Evolutionary conservation across 352 stramenopile species (phyloP).

Genomic region (Phytophthora litchii): DNA sequence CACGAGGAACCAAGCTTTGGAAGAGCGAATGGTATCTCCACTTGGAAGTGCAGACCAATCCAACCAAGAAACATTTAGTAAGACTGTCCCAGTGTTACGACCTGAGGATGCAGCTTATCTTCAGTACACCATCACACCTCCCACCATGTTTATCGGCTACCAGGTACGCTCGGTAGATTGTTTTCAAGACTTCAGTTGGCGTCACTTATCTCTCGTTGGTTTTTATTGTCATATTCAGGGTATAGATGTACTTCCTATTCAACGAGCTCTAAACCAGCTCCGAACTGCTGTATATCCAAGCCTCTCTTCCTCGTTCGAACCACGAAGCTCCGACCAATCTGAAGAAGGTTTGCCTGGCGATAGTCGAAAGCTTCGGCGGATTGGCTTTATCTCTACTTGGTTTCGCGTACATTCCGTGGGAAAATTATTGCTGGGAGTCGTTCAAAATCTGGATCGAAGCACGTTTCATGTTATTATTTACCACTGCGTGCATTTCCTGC

Average conservation of each 20-base stretch:
- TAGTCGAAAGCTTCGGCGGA: slow-evolving; percentile 19
- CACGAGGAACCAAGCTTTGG: not conserved
- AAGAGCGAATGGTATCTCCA: slow-evolving; percentile 30
- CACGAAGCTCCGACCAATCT: not conserved
- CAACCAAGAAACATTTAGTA: not conserved
- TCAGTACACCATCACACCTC: slow-evolving; percentile 64
- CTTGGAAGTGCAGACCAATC: slow-evolving; percentile 10
- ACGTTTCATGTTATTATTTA: slow-evolving; percentile 63
- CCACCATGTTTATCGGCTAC: slow-evolving; percentile 74
- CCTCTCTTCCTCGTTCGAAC: slow-evolving; percentile 26
- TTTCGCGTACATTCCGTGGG: slow-evolving; percentile 72
- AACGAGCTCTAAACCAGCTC: slow-evolving; percentile 41
- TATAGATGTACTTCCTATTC: slow-evolving; percentile 38
- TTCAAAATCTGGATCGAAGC: slow-evolving; percentile 54
- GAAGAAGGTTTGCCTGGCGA: not conserved
- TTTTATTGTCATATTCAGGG: slow-evolving; percentile 25
- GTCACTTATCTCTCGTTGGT: not conserved
- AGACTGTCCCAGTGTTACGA: slow-evolving; percentile 5
- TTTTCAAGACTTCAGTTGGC: not conserved
- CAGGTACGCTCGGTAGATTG: slow-evolving; percentile 34
- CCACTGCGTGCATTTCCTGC: slow-evolving; percentile 59
- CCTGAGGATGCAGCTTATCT: slow-evolving; percentile 49
- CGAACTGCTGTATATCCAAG: slow-evolving; percentile 44
- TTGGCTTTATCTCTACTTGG: slow-evolving; percentile 73
- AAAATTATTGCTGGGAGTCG: slow-evolving; percentile 61